A percentile compares a stretch with the other conserved stretches of the same genome.
Conservation (phyloP, 2,329 filamentous ascomycete genomes). For the Colletotrichum liriopes region DNA sequence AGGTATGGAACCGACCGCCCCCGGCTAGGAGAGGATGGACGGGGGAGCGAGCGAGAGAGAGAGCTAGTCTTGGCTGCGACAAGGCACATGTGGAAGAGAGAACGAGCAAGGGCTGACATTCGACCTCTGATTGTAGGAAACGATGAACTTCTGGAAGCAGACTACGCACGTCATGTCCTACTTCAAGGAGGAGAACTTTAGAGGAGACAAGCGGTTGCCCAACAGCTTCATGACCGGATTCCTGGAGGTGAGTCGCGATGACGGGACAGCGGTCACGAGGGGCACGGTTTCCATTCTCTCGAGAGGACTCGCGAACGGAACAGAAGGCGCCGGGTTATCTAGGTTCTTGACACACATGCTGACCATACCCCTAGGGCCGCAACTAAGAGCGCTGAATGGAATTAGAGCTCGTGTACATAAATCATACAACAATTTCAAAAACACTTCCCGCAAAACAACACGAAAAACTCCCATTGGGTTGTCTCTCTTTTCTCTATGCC, state of each 20-base stretch:
- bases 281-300: background rate
- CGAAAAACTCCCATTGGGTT: conserved; percentile 16
- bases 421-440: conserved; percentile 31
- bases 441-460: conserved; percentile 19
- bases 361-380: conserved; percentile 39
- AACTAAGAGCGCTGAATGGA: conserved; percentile 43
- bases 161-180: conserved; percentile 96
- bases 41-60: background rate
- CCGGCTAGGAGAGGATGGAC: conserved; percentile 27
- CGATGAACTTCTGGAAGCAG: conserved; percentile 99
- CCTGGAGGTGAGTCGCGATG: conserved; percentile 80
- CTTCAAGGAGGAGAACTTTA: conserved; percentile 86
- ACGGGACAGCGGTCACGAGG: background rate
- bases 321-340: background rate
- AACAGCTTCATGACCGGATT: conserved; percentile 95
- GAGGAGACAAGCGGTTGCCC: conserved; percentile 85
- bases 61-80: background rate
- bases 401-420: conserved; percentile 41
- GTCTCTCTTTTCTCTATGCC: conserved; percentile 31
- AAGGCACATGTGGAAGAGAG: background rate
- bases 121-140: conserved; percentile 76
- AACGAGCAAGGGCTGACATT: background rate
- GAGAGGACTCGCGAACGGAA: too few species aligned
- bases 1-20: conserved; percentile 70
- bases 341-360: conserved; percentile 5